A percentile compares a stretch with the other conserved stretches of the same genome.
Evolutionary conservation across 2,329 filamentous ascomycete species (phyloP).

Genomic region (Phialophora expanda): DNA sequence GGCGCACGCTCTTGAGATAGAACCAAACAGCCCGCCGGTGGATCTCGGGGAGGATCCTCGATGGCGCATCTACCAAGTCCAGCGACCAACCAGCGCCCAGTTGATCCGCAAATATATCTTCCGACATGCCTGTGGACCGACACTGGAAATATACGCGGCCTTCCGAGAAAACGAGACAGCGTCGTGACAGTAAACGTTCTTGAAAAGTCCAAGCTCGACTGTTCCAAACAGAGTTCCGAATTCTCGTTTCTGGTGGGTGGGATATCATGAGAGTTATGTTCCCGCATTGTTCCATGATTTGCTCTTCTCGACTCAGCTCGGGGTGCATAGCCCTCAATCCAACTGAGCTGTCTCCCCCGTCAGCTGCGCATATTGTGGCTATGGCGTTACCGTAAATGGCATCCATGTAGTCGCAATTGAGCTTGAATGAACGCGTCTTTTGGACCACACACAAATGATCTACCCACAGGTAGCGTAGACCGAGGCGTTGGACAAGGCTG

Average conservation of each 20-base stretch:
- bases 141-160: constrained; percentile 16
- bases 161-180: constrained; percentile 9
- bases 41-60: constrained; percentile 42
- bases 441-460: constrained; percentile 38
- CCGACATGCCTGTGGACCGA: constrained; percentile 14
- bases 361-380: constrained; percentile 47
- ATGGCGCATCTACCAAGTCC: constrained; percentile 41
- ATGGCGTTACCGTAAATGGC: constrained; percentile 44
- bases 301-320: constrained; percentile 15
- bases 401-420: constrained; percentile 44
- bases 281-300: constrained; percentile 21
- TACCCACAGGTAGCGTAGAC: constrained; percentile 18
- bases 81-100: constrained; percentile 28
- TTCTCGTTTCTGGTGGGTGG: constrained; percentile 38
- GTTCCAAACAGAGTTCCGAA: constrained; percentile 24
- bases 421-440: constrained; percentile 39
- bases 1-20: constrained; percentile 43
- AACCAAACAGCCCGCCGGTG: constrained; percentile 40
- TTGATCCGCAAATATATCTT: constrained; percentile 13
- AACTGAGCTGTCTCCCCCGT: constrained; percentile 36
- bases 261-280: constrained; percentile 38
- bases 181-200: constrained; percentile 11
- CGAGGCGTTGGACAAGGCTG: neutral
- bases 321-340: constrained; percentile 34
- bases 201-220: constrained; percentile 39